Evolutionary conservation across 805 yeast species (phyloP).

Genomic region (Ascoidea asiatica): DNA sequence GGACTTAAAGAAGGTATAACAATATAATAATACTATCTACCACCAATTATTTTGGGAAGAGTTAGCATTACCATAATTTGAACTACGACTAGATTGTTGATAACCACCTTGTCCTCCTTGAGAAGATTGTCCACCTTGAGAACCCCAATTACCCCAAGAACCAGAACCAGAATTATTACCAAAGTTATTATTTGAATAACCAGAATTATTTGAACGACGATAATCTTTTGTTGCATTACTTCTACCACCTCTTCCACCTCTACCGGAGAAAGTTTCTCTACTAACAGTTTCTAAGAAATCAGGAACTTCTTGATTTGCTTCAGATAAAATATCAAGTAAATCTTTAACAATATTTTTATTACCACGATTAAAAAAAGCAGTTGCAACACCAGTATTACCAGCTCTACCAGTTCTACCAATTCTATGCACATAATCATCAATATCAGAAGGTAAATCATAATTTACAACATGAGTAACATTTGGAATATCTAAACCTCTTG

Average conservation of each 20-base stretch:
- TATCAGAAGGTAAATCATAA: slow-evolving; percentile 92
- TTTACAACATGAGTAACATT: slow-evolving; percentile 96
- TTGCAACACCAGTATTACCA: slow-evolving; percentile 97
- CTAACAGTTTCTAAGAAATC: slow-evolving; percentile 67
- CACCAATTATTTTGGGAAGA: slow-evolving; percentile 5
- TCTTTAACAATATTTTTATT: slow-evolving; percentile 84
- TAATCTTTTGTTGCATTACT: slow-evolving; percentile 31
- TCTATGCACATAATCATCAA: slow-evolving; percentile 98
- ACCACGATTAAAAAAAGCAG: slow-evolving; percentile 95
- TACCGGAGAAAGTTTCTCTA: slow-evolving; percentile 57
- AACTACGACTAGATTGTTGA: background rate
- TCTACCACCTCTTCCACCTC: slow-evolving; percentile 38
- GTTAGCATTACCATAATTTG: background rate
- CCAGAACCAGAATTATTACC: slow-evolving; percentile 23
- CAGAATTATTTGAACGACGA: slow-evolving; percentile 10
- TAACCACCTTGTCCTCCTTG: slow-evolving; percentile 1
- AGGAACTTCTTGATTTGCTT: slow-evolving; percentile 98
- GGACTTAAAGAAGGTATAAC: no score
- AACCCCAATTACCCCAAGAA: slow-evolving; percentile 17
- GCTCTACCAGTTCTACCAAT: slow-evolving; percentile 99
- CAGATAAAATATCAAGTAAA: slow-evolving; percentile 71
- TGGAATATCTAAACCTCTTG: slow-evolving; percentile 99
- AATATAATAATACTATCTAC: no score
- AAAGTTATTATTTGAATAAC: slow-evolving; percentile 13
- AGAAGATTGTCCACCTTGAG: slow-evolving; percentile 13